Percentiles rank a stretch among this genome's conserved stretches.
Conservation (phyloP, 495 filamentous ascomycete species). For the Neurospora sp. region DNA sequence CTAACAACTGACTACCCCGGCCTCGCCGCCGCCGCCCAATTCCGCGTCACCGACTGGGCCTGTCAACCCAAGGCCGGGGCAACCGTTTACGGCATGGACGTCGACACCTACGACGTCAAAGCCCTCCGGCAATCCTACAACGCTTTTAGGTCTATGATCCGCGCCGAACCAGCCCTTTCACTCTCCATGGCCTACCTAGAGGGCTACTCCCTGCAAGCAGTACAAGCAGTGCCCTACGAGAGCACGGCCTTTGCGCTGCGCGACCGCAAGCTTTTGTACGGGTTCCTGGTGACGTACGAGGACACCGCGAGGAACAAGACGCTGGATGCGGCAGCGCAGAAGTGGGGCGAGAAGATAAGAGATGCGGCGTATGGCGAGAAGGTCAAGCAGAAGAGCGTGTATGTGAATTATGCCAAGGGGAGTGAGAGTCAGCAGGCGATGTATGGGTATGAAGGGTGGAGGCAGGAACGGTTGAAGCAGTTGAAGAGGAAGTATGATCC, state of each 20-base stretch:
- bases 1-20: constrained; percentile 28
- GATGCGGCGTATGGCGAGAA: constrained; percentile 35
- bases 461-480: constrained; percentile 26
- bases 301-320: background rate
- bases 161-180: constrained; percentile 10
- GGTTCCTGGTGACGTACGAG: constrained; percentile 24
- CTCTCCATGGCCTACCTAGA: constrained; percentile 42
- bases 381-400: constrained; percentile 49
- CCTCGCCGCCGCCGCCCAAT: constrained; percentile 30
- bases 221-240: constrained; percentile 25
- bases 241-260: constrained; percentile 38
- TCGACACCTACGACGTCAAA: constrained; percentile 30
- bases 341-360: constrained; percentile 20
- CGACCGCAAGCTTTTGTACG: constrained; percentile 28
- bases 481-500: constrained; percentile 52
- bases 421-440: constrained; percentile 32
- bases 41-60: constrained; percentile 18
- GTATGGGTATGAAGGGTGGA: constrained; percentile 46
- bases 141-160: constrained; percentile 22
- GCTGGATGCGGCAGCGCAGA: constrained; percentile 8
- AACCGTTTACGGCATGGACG: constrained; percentile 35
- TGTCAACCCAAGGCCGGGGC: constrained; percentile 32
- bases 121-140: constrained; percentile 33
- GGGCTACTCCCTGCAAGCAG: constrained; percentile 37
- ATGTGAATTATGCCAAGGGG: constrained; percentile 54